Evolutionary conservation across 495 filamentous ascomycete genomes (phyloP), one percentile per base, ranked within the genome.

Genomic region (Neurospora sp.): DNA sequence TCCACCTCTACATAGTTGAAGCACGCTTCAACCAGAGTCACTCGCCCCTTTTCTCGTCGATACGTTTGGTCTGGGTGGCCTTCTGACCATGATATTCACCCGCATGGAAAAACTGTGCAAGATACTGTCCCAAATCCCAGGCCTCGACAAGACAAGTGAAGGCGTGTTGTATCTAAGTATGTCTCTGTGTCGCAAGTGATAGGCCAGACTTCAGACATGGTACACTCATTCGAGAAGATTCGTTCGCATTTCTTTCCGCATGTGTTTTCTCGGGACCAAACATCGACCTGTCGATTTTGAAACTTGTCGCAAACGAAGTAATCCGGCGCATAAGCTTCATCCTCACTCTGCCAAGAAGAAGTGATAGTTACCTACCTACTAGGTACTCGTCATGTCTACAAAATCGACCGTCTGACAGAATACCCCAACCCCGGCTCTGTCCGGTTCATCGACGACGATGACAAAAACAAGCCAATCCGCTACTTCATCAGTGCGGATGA

Each of bases 51-150:
- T 20, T 1, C 9, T 2, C 9, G 0, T 18, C 5, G 0, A 11
- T 0, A 46, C n/a, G 0, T 48, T 48, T 11, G 3, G 0, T 1
- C 3, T 20, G 0, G n/a, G 3, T 20, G 3, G 44, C 1, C n/a
- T 23, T 11, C 0, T 48, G 46, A 48, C 46, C n/a, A 5, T 23
- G 5, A 2, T 6, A 11, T 11, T 0, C 12, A 11, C 4, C 46
- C 9, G 0, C 4, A 6, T 48, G n/a, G 46, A 12, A 2, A 4
- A 0, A 1, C 2, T 2, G 10, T 48, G 1, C 0, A 23, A 12
- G 9, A 0, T 48, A 12, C 9, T 48, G 10, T 48, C 46, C 3
- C 4, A 23, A 48, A 23, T 23, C 9, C 0, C 10, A 48, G n/a
- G 46, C 46, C 9, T 48, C 4, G 1, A 23, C 2, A 5, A 11